Conservation (phyloP, 2,329 filamentous ascomycete genomes). For the Fusarium chlamydosporum region DNA sequence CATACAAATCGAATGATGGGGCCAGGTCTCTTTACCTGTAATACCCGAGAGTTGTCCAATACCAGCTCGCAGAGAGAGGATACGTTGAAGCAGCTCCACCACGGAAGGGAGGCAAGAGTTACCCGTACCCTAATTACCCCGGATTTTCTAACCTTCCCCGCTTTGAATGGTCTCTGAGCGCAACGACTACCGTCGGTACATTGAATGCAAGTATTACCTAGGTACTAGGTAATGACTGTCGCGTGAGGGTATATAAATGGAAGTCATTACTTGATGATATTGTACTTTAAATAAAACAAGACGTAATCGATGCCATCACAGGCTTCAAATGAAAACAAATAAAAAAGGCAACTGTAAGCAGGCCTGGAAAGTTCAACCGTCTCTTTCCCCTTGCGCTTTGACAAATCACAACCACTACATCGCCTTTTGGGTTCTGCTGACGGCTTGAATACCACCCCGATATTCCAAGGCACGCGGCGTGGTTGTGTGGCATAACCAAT, state of each 20-base stretch:
- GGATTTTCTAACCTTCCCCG: constrained; percentile 48
- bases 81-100: constrained; percentile 40
- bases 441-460: constrained; percentile 33
- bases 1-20: constrained; percentile 40
- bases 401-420: constrained; percentile 41
- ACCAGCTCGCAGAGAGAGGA: constrained; percentile 12
- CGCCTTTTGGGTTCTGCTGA: constrained; percentile 41
- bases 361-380: constrained; percentile 9
- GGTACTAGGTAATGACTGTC: constrained; percentile 21
- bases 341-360: constrained; percentile 5
- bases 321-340: neutral
- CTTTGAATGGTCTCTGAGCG: constrained; percentile 27
- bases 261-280: neutral
- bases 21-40: neutral
- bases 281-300: neutral
- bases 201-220: constrained; percentile 11
- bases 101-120: constrained; percentile 39
- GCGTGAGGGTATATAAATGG: constrained; percentile 15
- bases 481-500: constrained; percentile 39
- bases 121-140: constrained; percentile 49
- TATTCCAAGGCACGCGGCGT: constrained; percentile 29
- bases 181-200: constrained; percentile 39
- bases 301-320: neutral
- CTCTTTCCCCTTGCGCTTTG: constrained; percentile 37
- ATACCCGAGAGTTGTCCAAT: constrained; percentile 29